phyloP scores from a whole-genome alignment of 768 basidiomycete genomes.

The Tricholoma matsutake region DNA sequence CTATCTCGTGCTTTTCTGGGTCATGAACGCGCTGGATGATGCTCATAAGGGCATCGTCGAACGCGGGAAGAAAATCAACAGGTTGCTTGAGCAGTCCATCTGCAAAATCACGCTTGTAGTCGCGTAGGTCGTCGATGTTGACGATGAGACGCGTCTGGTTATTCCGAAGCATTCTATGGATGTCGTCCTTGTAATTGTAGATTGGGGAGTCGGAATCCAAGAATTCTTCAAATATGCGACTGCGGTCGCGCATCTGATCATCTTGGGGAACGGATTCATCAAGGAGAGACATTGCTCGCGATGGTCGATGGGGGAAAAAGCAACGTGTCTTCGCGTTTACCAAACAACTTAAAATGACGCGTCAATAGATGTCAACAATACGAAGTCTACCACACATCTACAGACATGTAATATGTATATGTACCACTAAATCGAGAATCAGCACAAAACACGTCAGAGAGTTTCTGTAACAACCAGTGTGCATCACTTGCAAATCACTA shows the following conservation, averaged over 20 bases:
- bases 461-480: too few relatives aligned
- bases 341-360: background rate
- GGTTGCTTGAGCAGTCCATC: slow-evolving; percentile 90
- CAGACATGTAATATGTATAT: too few relatives aligned
- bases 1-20: slow-evolving; percentile 75
- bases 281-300: slow-evolving; percentile 38
- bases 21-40: slow-evolving; percentile 76
- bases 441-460: background rate
- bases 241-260: slow-evolving; percentile 69
- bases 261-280: slow-evolving; percentile 68
- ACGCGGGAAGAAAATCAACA: slow-evolving; percentile 80
- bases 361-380: slow-evolving; percentile 12
- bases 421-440: background rate
- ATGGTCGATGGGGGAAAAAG: slow-evolving; percentile 1
- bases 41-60: slow-evolving; percentile 78
- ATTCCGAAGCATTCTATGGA: slow-evolving; percentile 75
- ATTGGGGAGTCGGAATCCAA: slow-evolving; percentile 62
- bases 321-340: background rate
- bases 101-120: slow-evolving; percentile 83
- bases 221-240: slow-evolving; percentile 81
- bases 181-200: slow-evolving; percentile 84
- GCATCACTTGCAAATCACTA: too few relatives aligned
- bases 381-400: background rate
- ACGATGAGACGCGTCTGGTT: slow-evolving; percentile 88
- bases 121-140: slow-evolving; percentile 94